Conservation (phyloP, 495 filamentous ascomycete genomes). For the Pyronema domesticum region DNA sequence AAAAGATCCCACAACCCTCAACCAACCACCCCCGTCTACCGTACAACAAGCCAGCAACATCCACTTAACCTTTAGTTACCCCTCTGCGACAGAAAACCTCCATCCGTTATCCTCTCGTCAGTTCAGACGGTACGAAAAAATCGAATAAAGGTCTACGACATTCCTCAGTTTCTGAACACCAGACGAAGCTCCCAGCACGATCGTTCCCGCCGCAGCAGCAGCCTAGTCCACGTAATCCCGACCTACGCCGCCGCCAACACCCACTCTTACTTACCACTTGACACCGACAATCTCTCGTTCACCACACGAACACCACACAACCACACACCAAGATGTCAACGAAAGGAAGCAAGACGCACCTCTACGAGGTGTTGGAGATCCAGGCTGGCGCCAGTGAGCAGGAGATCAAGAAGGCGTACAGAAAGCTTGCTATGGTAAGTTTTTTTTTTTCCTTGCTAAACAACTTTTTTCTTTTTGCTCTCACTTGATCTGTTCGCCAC, state of each 20-base stretch:
- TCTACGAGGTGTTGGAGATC: conserved; percentile 53
- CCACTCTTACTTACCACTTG: background rate
- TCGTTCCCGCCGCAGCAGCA: too few relatives aligned
- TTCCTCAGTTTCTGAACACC: too few relatives aligned
- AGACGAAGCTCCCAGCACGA: too few relatives aligned
- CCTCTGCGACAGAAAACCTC: too few relatives aligned
- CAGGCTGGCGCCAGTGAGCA: conserved; percentile 47
- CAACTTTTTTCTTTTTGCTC: background rate
- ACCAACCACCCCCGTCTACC: too few relatives aligned
- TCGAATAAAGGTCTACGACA: too few relatives aligned
- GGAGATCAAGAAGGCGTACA: conserved; percentile 71
- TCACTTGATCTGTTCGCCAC: background rate
- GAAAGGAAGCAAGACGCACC: conserved; percentile 26
- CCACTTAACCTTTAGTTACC: too few relatives aligned
- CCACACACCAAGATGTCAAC: conserved; percentile 15
- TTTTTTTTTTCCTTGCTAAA: background rate
- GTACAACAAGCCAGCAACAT: too few relatives aligned
- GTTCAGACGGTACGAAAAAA: too few relatives aligned
- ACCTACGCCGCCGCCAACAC: background rate
- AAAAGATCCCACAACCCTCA: too few relatives aligned
- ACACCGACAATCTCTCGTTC: background rate
- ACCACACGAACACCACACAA: background rate
- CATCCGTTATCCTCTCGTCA: too few relatives aligned
- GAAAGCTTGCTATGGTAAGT: conserved; percentile 46
- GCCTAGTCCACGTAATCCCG: too few relatives aligned